These are phyloP conservation scores for Nicotiana otophora DNA, from an alignment of 257 asterid species.

Conservation along the genomic window DNA sequence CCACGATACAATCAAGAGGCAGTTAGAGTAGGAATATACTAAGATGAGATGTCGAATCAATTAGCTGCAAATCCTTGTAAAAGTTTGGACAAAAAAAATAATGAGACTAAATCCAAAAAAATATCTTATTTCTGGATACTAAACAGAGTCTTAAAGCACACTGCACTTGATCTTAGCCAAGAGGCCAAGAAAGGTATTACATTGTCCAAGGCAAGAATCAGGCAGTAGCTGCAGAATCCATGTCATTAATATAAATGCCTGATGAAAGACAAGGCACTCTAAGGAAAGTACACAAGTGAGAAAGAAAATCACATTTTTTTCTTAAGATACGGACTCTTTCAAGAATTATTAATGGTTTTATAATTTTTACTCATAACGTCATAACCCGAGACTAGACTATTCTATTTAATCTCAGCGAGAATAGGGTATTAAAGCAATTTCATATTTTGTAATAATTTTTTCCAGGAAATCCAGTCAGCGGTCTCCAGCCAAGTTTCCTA, in stretches of 20 bases:
- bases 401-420: not conserved
- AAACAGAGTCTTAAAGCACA: not conserved
- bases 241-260: not conserved
- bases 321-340: not conserved
- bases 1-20: not conserved
- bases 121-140: not conserved
- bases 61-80: constrained; percentile 2
- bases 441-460: not conserved
- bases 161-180: not conserved
- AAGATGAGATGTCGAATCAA: not conserved
- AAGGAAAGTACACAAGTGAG: not conserved
- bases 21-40: not conserved
- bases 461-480: not conserved
- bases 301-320: not conserved
- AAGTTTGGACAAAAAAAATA: not conserved
- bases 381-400: not conserved
- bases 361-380: not conserved
- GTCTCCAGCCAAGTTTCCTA: not conserved
- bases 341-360: not conserved
- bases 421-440: not conserved
- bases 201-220: not conserved
- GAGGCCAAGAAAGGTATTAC: not conserved
- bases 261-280: not conserved
- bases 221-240: not conserved
- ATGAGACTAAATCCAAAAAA: constrained; percentile 3